These are phyloP conservation scores for Dendrothele bispora DNA, from an alignment of 768 basidiomycete species.

Conservation along the genomic window DNA sequence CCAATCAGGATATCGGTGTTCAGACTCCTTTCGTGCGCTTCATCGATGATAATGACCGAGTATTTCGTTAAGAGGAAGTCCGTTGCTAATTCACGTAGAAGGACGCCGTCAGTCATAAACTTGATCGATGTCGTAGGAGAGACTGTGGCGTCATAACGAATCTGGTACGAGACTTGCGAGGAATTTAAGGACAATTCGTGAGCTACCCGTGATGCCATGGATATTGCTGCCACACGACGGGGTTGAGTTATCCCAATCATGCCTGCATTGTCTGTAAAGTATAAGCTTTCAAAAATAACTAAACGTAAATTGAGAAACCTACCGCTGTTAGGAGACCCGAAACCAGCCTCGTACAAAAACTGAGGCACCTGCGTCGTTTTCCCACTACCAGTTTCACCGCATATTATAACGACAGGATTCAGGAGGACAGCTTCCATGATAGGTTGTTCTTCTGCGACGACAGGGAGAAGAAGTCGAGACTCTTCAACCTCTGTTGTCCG, in stretches of 20 bases:
- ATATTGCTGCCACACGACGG: constrained; percentile 94
- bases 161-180: constrained; percentile 90
- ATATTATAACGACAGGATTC: constrained; percentile 83
- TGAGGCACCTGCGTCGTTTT: constrained; percentile 99
- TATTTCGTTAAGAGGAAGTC: constrained; percentile 96
- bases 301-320: constrained; percentile 17
- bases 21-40: constrained; percentile 97
- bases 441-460: constrained; percentile 89
- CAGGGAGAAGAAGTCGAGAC: constrained; percentile 77
- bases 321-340: constrained; percentile 84
- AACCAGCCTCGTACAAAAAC: constrained; percentile 97
- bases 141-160: constrained; percentile 94
- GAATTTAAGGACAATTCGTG: constrained; percentile 85
- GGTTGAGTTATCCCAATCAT: constrained; percentile 99
- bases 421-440: constrained; percentile 91
- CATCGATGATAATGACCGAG: constrained; percentile 93
- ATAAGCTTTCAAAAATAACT: constrained; percentile 7
- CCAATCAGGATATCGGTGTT: constrained; percentile 98
- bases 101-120: constrained; percentile 99
- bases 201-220: constrained; percentile 92
- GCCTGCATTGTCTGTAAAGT: constrained; percentile 81
- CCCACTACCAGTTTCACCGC: constrained; percentile 94
- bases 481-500: constrained; percentile 76
- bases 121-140: constrained; percentile 91
- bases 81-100: constrained; percentile 86